phyloP scores from a whole-genome alignment of 2,329 filamentous ascomycete species.

The Scedosporium minutisporum region DNA sequence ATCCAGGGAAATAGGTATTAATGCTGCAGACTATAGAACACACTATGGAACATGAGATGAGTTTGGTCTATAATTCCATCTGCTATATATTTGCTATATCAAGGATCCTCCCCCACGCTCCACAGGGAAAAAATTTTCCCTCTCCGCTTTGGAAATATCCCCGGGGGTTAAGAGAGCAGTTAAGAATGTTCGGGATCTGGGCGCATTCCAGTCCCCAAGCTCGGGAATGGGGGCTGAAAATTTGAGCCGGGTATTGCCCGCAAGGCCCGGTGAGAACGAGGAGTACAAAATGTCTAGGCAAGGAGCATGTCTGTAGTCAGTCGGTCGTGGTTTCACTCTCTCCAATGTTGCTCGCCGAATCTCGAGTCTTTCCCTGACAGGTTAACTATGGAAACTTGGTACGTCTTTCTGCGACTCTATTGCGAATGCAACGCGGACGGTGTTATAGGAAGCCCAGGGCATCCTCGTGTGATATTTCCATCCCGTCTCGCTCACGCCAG shows the following conservation, averaged over 20 bases:
- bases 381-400: neutral
- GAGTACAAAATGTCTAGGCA: neutral
- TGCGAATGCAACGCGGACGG: neutral
- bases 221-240: neutral
- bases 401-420: neutral
- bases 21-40: too few species aligned
- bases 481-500: neutral
- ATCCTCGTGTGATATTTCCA: neutral
- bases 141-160: too few species aligned
- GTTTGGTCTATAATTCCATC: neutral
- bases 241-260: neutral
- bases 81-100: too few species aligned
- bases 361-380: neutral
- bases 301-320: too few species aligned
- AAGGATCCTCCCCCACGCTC: neutral
- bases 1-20: neutral
- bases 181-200: neutral
- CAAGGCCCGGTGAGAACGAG: neutral
- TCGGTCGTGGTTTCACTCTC: neutral
- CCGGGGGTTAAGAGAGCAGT: neutral
- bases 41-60: neutral
- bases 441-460: neutral
- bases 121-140: too few species aligned
- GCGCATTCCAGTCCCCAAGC: neutral
- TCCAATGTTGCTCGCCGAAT: neutral